Evolutionary conservation across 352 stramenopile species (phyloP).

Genomic region (Pythium chondricola): DNA sequence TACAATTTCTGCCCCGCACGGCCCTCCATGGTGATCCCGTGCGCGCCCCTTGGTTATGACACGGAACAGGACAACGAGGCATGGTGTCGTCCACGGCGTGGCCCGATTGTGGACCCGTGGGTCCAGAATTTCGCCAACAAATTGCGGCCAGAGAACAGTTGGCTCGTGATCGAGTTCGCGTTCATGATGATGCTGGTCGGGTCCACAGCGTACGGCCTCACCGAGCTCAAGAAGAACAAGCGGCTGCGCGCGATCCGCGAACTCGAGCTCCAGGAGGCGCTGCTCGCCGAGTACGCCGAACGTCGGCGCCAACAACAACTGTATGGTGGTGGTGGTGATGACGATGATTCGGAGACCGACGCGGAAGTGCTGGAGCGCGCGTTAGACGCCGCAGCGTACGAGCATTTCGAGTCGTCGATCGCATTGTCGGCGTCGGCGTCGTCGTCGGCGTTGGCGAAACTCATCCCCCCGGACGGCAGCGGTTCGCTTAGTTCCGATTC

Average conservation of each 20-base stretch:
- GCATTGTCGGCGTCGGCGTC: slow-evolving; percentile 42
- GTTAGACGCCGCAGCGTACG: slow-evolving; percentile 39
- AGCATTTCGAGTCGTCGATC: slow-evolving; percentile 55
- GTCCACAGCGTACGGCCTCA: slow-evolving; percentile 12
- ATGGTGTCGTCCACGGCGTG: slow-evolving; percentile 32
- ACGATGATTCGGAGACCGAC: not conserved
- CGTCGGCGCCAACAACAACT: not conserved
- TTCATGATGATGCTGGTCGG: slow-evolving; percentile 42
- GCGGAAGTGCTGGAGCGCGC: slow-evolving; percentile 21
- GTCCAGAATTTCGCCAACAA: slow-evolving; percentile 45
- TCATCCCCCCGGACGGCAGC: not conserved
- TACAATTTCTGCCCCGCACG: slow-evolving; percentile 42
- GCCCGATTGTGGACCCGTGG: slow-evolving; percentile 37
- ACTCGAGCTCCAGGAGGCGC: slow-evolving; percentile 3
- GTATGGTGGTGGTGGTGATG: not conserved
- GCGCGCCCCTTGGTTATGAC: slow-evolving; percentile 37
- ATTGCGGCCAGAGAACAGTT: slow-evolving; percentile 43
- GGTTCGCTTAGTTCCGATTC: not conserved
- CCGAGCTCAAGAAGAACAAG: slow-evolving; percentile 20
- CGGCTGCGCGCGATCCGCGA: slow-evolving; percentile 1
- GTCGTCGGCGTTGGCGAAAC: not conserved
- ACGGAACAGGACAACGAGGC: slow-evolving; percentile 23
- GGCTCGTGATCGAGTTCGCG: slow-evolving; percentile 55
- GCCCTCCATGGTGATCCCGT: slow-evolving; percentile 56
- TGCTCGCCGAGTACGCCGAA: not conserved